These are phyloP conservation scores for Russula ochroleuca DNA, from an alignment of 768 basidiomycete species.

Conservation along the genomic window DNA sequence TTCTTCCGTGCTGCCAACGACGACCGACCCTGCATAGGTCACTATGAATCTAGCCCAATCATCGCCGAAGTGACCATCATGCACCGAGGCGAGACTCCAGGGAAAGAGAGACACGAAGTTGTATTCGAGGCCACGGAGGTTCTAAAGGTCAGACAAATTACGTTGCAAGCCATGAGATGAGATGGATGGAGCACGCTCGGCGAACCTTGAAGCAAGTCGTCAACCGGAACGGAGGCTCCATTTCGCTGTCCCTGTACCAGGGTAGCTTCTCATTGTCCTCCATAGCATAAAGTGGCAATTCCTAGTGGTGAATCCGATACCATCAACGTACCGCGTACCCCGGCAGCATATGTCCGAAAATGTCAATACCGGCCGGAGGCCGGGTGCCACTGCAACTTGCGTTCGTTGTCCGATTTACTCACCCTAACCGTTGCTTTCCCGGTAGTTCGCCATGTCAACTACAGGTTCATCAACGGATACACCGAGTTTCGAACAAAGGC, in stretches of 20 bases:
- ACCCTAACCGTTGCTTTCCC: background rate
- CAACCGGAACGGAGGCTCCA: conserved; percentile 42
- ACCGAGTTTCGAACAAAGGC: conserved; percentile 46
- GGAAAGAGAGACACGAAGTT: conserved; percentile 30
- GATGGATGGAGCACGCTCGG: conserved; percentile 19
- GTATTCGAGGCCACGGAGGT: conserved; percentile 42
- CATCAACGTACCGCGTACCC: too few species aligned
- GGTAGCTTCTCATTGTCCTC: conserved; percentile 16
- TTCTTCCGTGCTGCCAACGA: conserved; percentile 19
- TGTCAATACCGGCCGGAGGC: conserved; percentile 9
- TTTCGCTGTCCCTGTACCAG: conserved; percentile 37
- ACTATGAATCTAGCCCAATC: conserved; percentile 11
- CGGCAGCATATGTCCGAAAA: conserved; percentile 1
- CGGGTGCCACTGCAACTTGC: background rate
- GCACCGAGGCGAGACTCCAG: conserved; percentile 12
- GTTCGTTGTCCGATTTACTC: background rate
- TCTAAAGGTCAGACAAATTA: conserved; percentile 40
- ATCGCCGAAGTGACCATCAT: conserved; percentile 5
- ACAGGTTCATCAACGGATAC: conserved; percentile 12
- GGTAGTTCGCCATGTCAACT: conserved; percentile 18
- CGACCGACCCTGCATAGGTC: conserved; percentile 9
- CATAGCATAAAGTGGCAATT: background rate
- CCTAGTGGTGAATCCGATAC: background rate
- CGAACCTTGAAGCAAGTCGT: conserved; percentile 44
- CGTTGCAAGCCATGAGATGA: conserved; percentile 21